Base-by-base conservation (phyloP, 2,329 filamentous ascomycete species). In the Cercospora sesami region DNA sequence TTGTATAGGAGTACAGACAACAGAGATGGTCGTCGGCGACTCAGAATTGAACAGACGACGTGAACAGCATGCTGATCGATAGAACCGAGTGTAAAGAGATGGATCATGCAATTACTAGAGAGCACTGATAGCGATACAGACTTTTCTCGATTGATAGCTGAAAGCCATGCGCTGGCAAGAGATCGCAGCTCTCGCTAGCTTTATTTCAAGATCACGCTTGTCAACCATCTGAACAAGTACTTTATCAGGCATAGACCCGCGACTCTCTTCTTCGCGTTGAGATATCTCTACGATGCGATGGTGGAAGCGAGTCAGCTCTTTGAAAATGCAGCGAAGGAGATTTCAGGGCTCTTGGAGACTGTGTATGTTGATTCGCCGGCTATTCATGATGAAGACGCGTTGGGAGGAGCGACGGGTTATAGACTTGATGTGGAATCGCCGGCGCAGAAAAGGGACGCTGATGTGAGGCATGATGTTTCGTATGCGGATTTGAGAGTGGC, bases 401-500 rank as follows among this genome's bases (percentile, higher is more conserved):
- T 53, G 45, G n/a, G 26, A n/a, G n/a, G 26, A 1, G 9, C 26
- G n/a, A 64, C 61, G 12, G 61, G 61, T 8, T 64, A 55, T 57
- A 26, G 51, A 39, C 21, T 64, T 14, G 61, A 55, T 57, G 21
- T 45, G 31, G 59, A 61, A 14, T 21, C 36, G 1, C 36, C 59
- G 59, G 23, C 23, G 12, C 18, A 45, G 36, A 36, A 23, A 18
- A 23, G 42, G 10, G 45, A 28, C 14, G 59, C 18, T 6, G 39
- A 61, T n/a, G 21, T 61, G 59, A 61, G 33, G 21, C 61, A 53
- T 55, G 30, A 53, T 39, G 36, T 64, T 1, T 51, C 28, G 5
- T 64, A 64, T 39, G 61, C 61, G 23, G 61, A 64, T 30, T 30
- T 64, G 5, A 48, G 61, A 18, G 61, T 45, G 10, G 61, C 61